Percentiles rank a stretch among this genome's conserved stretches.
Conservation (phyloP, 2,329 filamentous ascomycete genomes). For the Exophiala spinifera region DNA sequence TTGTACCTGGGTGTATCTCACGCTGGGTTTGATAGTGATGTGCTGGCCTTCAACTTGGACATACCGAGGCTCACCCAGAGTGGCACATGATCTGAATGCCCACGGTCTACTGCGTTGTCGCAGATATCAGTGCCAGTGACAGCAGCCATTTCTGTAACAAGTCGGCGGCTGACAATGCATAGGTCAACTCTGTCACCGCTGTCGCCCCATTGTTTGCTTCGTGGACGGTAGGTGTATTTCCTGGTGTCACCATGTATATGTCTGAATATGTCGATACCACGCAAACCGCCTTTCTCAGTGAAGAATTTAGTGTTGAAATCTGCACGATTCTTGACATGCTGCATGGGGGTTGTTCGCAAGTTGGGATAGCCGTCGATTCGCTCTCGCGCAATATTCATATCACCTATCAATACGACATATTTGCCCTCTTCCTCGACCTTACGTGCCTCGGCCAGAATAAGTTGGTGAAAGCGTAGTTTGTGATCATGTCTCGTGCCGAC, state of each 20-base stretch:
- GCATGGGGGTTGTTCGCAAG: constrained; percentile 43
- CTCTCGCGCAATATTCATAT: constrained; percentile 51
- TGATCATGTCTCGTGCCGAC: constrained; percentile 50
- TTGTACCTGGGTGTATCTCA: background rate
- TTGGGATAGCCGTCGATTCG: constrained; percentile 47
- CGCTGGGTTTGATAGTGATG: background rate
- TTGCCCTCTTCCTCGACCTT: constrained; percentile 42
- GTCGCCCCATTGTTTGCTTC: constrained; percentile 44
- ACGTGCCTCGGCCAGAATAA: constrained; percentile 46
- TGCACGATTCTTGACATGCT: constrained; percentile 51
- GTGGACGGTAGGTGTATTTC: constrained; percentile 52
- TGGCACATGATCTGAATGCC: constrained; percentile 55
- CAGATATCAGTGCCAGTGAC: constrained; percentile 41
- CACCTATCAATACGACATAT: constrained; percentile 49
- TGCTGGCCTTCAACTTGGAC: background rate
- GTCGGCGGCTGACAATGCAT: constrained; percentile 43
- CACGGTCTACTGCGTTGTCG: constrained; percentile 45
- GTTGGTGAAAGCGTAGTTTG: constrained; percentile 49
- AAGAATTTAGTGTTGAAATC: constrained; percentile 54
- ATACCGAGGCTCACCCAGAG: constrained; percentile 41
- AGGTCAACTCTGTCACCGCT: constrained; percentile 56
- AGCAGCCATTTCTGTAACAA: constrained; percentile 38
- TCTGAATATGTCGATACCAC: constrained; percentile 50
- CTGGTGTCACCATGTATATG: constrained; percentile 41
- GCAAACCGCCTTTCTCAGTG: constrained; percentile 31